Percentiles rank a stretch among this genome's conserved stretches.
Evolutionary conservation across 2,329 filamentous ascomycete genomes (phyloP).

Genomic region (Fusarium denticulatum): DNA sequence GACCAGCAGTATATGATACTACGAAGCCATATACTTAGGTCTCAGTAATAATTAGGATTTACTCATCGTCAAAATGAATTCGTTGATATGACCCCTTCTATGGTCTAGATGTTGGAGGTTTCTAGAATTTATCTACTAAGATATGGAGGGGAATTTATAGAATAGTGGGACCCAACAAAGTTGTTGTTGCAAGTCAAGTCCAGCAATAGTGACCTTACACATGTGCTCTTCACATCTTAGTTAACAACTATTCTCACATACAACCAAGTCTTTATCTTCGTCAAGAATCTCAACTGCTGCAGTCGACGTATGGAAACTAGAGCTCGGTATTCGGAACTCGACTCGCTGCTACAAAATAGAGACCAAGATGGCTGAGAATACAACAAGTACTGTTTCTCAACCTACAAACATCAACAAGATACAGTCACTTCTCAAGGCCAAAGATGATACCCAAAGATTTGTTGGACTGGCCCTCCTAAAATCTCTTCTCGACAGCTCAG

Average conservation of each 20-base stretch:
- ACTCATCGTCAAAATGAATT: not conserved
- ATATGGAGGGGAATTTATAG: constrained; percentile 6
- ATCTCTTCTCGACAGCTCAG: constrained; percentile 70
- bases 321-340: not conserved
- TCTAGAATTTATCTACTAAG: constrained; percentile 20
- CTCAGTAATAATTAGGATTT: not conserved
- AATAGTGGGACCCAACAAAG: constrained; percentile 33
- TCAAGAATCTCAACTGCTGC: not conserved
- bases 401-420: constrained; percentile 56
- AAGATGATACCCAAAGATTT: constrained; percentile 74
- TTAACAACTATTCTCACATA: not conserved
- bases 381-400: constrained; percentile 12
- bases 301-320: not conserved
- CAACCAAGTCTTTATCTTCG: not conserved
- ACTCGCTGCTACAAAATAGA: not conserved
- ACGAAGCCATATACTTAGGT: not conserved
- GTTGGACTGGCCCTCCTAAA: constrained; percentile 74
- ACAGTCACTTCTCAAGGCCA: constrained; percentile 64
- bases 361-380: constrained; percentile 5
- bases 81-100: not conserved
- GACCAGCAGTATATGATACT: not conserved
- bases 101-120: not conserved
- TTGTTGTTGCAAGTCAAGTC: not conserved
- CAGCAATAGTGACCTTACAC: not conserved
- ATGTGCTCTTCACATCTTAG: constrained; percentile 1